Percentiles rank a stretch among this genome's conserved stretches.
Evolutionary conservation across 2,329 filamentous ascomycete species (phyloP).

Genomic region (Aciculosporium take): DNA sequence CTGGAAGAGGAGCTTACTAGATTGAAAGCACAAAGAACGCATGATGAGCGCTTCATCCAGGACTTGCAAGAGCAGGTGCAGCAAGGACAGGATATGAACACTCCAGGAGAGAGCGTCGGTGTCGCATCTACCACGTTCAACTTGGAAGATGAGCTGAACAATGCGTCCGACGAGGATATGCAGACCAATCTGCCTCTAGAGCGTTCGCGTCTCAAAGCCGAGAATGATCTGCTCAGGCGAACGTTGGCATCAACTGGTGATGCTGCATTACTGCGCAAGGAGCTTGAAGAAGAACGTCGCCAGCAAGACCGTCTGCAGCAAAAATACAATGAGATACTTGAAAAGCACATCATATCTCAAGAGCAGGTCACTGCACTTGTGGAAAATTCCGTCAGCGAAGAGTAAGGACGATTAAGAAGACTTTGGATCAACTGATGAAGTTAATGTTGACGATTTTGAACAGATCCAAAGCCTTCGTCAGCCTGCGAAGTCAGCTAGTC

Average conservation of each 20-base stretch:
- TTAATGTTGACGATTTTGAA: slow-evolving; percentile 24
- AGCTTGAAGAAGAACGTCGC: slow-evolving; percentile 40
- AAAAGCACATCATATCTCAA: slow-evolving; percentile 42
- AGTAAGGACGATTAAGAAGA: slow-evolving; percentile 32
- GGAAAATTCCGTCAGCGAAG: slow-evolving; percentile 36
- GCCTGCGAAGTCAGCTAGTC: slow-evolving; percentile 34
- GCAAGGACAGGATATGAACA: slow-evolving; percentile 15
- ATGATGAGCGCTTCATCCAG: slow-evolving; percentile 39
- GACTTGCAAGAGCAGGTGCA: slow-evolving; percentile 47
- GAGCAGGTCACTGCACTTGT: slow-evolving; percentile 43
- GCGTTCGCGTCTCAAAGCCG: slow-evolving; percentile 44
- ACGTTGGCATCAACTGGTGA: slow-evolving; percentile 40
- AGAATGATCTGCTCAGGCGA: slow-evolving; percentile 44
- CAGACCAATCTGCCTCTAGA: slow-evolving; percentile 33
- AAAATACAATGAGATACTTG: slow-evolving; percentile 41
- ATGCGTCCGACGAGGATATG: slow-evolving; percentile 25
- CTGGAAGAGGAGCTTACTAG: slow-evolving; percentile 33
- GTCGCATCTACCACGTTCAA: slow-evolving; percentile 20
- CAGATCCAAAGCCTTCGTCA: slow-evolving; percentile 38
- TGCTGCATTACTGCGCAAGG: slow-evolving; percentile 37
- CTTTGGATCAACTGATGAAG: not conserved
- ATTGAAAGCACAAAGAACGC: slow-evolving; percentile 31
- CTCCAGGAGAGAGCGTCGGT: slow-evolving; percentile 10
- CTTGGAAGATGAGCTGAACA: slow-evolving; percentile 47
- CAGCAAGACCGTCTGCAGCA: slow-evolving; percentile 37